Conservation (phyloP, 176 grass and related monocot genomes). For the Zea luxurians region DNA sequence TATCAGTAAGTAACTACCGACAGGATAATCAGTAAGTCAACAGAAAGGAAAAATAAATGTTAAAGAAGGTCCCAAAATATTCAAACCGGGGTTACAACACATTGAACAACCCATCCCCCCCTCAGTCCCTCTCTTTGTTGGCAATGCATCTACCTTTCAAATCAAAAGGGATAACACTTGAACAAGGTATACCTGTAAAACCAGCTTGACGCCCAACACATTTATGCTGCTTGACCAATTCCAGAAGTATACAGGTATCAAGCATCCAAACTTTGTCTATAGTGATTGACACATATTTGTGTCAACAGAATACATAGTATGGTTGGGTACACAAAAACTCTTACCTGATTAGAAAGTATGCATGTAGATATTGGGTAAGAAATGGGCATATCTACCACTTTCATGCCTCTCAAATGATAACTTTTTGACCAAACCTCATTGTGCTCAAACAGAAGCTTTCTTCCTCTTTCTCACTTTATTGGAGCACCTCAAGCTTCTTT, state of each 20-base stretch:
- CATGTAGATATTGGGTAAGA: too few species aligned
- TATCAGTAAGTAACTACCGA: conserved; percentile 19
- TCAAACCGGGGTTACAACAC: too few species aligned
- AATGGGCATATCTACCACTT: too few species aligned
- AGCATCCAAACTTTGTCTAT: not conserved
- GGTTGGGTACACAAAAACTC: too few species aligned
- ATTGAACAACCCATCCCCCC: conserved; percentile 32
- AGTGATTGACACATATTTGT: too few species aligned
- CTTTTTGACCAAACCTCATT: too few species aligned
- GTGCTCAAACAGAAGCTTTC: too few species aligned
- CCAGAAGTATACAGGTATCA: not conserved
- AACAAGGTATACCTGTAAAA: not conserved
- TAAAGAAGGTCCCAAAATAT: too few species aligned
- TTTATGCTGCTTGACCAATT: not conserved
- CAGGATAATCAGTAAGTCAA: conserved; percentile 44
- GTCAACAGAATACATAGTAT: conserved; percentile 8
- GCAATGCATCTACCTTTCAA: conserved; percentile 15
- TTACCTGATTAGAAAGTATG: too few species aligned
- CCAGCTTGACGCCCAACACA: not conserved
- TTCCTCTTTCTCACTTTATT: too few species aligned
- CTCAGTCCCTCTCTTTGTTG: conserved; percentile 61
- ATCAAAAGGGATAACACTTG: conserved; percentile 28
- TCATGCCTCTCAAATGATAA: too few species aligned
- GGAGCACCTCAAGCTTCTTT: too few species aligned
- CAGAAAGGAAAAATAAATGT: conserved; percentile 28